phyloP scores from a whole-genome alignment of 2,329 filamentous ascomycete genomes.

The Drechslera avenae region DNA sequence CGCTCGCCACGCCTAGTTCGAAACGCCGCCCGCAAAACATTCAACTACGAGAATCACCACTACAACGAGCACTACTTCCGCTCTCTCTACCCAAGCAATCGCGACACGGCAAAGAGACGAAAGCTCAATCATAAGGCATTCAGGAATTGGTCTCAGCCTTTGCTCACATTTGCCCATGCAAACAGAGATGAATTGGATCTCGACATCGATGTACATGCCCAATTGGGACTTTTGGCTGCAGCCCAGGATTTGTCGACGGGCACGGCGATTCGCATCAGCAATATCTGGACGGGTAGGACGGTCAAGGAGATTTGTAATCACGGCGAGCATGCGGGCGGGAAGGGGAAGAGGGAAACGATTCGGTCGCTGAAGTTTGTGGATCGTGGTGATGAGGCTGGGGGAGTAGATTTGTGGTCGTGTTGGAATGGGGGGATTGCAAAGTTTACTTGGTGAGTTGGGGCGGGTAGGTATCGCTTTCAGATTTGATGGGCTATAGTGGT shows the following conservation, averaged over 20 bases:
- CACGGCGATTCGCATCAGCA: constrained; percentile 35
- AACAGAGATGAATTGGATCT: constrained; percentile 34
- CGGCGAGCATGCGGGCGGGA: background rate
- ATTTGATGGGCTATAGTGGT: too few species aligned
- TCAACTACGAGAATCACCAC: constrained; percentile 13
- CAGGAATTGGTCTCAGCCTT: constrained; percentile 30
- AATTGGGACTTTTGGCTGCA: constrained; percentile 43
- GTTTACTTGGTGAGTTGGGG: constrained; percentile 13
- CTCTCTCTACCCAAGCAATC: constrained; percentile 9
- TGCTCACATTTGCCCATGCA: constrained; percentile 34
- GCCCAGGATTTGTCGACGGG: constrained; percentile 28
- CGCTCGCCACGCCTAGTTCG: constrained; percentile 22
- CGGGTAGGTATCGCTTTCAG: too few species aligned
- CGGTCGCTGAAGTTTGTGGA: constrained; percentile 41
- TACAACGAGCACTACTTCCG: constrained; percentile 25
- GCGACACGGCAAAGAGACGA: constrained; percentile 19
- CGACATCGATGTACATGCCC: constrained; percentile 36
- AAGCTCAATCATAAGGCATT: constrained; percentile 14
- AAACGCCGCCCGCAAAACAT: background rate
- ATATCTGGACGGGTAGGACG: constrained; percentile 39
- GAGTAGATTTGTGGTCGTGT: constrained; percentile 31
- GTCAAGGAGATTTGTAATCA: constrained; percentile 27
- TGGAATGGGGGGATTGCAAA: constrained; percentile 26
- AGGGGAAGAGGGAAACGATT: constrained; percentile 6
- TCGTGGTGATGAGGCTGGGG: constrained; percentile 21